These are phyloP conservation scores for Yarrowia porcina DNA, from an alignment of 805 yeast species.

Conservation along the genomic window DNA sequence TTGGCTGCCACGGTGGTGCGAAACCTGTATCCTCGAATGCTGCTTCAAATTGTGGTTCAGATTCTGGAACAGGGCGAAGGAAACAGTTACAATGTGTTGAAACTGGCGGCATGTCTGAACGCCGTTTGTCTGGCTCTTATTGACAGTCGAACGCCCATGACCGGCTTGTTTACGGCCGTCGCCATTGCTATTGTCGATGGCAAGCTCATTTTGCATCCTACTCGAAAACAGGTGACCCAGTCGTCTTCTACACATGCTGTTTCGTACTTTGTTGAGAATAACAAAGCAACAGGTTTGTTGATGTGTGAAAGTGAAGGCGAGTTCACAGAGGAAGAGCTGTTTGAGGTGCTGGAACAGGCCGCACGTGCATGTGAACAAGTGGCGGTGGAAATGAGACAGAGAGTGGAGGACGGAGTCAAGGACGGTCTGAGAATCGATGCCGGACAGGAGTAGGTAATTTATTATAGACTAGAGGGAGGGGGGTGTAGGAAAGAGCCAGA, in stretches of 20 bases:
- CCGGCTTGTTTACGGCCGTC: slow-evolving; percentile 56
- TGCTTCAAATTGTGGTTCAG: slow-evolving; percentile 67
- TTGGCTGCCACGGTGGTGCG: slow-evolving; percentile 59
- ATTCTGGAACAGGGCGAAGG: slow-evolving; percentile 53
- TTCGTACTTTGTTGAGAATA: slow-evolving; percentile 55
- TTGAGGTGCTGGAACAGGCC: slow-evolving; percentile 51
- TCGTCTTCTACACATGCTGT: slow-evolving; percentile 58
- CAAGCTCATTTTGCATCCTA: slow-evolving; percentile 45
- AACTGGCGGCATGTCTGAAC: slow-evolving; percentile 68
- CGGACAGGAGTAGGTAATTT: slow-evolving; percentile 2
- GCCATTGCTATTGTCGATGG: slow-evolving; percentile 43
- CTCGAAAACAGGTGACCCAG: slow-evolving; percentile 45
- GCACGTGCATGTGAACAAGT: slow-evolving; percentile 47
- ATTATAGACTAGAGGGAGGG: too few relatives aligned
- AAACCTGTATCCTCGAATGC: slow-evolving; percentile 71
- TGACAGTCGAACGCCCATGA: slow-evolving; percentile 72
- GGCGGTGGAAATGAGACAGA: slow-evolving; percentile 47
- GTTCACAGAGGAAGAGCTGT: slow-evolving; percentile 56
- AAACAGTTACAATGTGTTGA: slow-evolving; percentile 43
- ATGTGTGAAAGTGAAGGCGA: slow-evolving; percentile 69
- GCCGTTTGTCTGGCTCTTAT: slow-evolving; percentile 69
- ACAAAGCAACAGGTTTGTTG: slow-evolving; percentile 54
- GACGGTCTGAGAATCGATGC: not conserved
- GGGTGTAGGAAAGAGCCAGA: too few relatives aligned
- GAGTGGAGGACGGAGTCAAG: slow-evolving; percentile 48